These are phyloP conservation scores for Aspergillus glaucus DNA, from an alignment of 2,329 filamentous ascomycete genomes.

Conservation along the genomic window DNA sequence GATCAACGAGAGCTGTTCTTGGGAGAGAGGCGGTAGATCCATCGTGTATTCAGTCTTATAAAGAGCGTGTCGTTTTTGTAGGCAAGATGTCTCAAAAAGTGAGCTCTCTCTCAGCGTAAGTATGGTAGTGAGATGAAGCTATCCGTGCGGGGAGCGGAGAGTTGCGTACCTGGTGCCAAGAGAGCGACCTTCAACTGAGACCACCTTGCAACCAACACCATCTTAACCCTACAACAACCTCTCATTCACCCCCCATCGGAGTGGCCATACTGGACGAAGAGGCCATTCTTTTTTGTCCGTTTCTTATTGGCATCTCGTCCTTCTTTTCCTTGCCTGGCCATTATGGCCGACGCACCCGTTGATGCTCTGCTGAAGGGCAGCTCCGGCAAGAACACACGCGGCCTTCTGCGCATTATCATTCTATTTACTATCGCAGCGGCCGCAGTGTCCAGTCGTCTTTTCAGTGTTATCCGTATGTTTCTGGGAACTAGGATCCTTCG, in stretches of 20 bases:
- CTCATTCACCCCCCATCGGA: slow-evolving; percentile 1
- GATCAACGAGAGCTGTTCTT: slow-evolving; percentile 24
- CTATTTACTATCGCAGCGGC: slow-evolving; percentile 85
- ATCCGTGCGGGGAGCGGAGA: slow-evolving; percentile 23
- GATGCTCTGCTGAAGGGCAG: slow-evolving; percentile 67
- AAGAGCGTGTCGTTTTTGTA: not conserved
- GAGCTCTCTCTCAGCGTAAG: not conserved
- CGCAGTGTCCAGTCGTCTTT: slow-evolving; percentile 85
- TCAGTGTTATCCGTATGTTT: slow-evolving; percentile 90
- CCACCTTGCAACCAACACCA: slow-evolving; percentile 34
- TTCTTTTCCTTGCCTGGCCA: slow-evolving; percentile 28
- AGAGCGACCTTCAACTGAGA: slow-evolving; percentile 27
- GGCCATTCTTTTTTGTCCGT: slow-evolving; percentile 18
- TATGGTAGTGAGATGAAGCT: slow-evolving; percentile 3
- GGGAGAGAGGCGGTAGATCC: slow-evolving; percentile 24
- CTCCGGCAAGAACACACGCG: slow-evolving; percentile 73
- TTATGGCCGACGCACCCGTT: slow-evolving; percentile 43
- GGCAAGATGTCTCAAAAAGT: not conserved
- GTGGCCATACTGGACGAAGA: slow-evolving; percentile 6
- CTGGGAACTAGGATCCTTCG: not conserved
- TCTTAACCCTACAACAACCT: slow-evolving; percentile 16
- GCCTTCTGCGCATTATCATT: slow-evolving; percentile 82
- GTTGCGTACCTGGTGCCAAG: slow-evolving; percentile 29
- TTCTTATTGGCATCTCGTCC: slow-evolving; percentile 24
- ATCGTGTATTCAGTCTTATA: slow-evolving; percentile 10